These are phyloP conservation scores for Letharia columbiana DNA, from an alignment of 495 filamentous ascomycete species.

Conservation along the genomic window DNA sequence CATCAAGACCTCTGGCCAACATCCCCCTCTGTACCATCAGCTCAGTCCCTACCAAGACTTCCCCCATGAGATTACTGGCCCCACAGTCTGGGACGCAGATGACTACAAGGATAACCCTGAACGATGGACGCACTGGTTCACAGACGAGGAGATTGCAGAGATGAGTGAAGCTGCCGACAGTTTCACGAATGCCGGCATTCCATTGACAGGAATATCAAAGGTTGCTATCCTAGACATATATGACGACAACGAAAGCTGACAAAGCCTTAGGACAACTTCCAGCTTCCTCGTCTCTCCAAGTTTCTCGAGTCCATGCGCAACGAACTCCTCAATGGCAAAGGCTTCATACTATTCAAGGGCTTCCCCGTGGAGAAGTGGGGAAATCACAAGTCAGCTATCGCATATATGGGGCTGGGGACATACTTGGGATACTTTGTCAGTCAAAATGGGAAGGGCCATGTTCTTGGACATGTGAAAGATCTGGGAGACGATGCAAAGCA, in stretches of 20 bases:
- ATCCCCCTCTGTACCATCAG: constrained; percentile 58
- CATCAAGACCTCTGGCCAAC: constrained; percentile 69
- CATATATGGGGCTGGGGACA: constrained; percentile 85
- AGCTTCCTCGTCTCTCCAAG: constrained; percentile 50
- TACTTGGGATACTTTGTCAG: constrained; percentile 78
- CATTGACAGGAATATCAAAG: constrained; percentile 69
- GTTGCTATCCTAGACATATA: constrained; percentile 19
- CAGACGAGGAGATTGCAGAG: constrained; percentile 56
- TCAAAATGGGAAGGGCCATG: constrained; percentile 81
- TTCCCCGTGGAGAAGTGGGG: constrained; percentile 71
- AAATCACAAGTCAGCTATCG: constrained; percentile 69
- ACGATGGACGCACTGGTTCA: constrained; percentile 69
- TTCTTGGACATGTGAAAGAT: constrained; percentile 86
- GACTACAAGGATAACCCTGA: constrained; percentile 63
- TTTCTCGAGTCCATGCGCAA: constrained; percentile 51
- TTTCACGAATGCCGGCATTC: constrained; percentile 53
- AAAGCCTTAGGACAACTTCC: constrained; percentile 45
- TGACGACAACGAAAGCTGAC: neutral
- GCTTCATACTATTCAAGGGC: constrained; percentile 82
- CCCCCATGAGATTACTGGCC: constrained; percentile 63
- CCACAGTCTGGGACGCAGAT: constrained; percentile 69
- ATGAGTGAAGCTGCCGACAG: constrained; percentile 57
- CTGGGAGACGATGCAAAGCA: constrained; percentile 72
- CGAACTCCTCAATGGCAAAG: constrained; percentile 74
- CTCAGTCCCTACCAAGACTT: constrained; percentile 63